phyloP scores from a whole-genome alignment of 768 basidiomycete species.

The Boletus sp. region DNA sequence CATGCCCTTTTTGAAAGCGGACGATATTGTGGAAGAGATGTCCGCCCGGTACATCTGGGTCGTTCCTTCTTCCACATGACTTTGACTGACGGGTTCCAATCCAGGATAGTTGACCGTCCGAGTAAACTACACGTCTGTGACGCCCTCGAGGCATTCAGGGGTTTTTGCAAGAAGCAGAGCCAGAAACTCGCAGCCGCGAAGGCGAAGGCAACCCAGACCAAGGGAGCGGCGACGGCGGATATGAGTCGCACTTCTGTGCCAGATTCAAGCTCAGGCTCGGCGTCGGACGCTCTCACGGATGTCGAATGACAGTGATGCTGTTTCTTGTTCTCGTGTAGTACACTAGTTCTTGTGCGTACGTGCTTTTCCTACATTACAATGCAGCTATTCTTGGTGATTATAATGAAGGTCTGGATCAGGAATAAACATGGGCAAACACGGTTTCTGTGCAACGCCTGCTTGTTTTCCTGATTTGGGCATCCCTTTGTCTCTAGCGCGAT shows the following conservation, averaged over 20 bases:
- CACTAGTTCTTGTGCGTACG: slow-evolving; percentile 2
- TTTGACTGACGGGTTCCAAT: neutral
- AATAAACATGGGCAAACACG: slow-evolving; percentile 6
- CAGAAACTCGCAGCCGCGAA: slow-evolving; percentile 31
- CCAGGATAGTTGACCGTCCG: slow-evolving; percentile 52
- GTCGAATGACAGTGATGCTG: slow-evolving; percentile 25
- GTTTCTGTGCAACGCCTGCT: slow-evolving; percentile 12
- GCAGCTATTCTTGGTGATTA: slow-evolving; percentile 5
- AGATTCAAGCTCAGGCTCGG: slow-evolving; percentile 8
- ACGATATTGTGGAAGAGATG: slow-evolving; percentile 58
- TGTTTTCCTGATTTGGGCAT: slow-evolving; percentile 32
- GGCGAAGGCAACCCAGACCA: slow-evolving; percentile 15
- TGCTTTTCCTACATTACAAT: slow-evolving; percentile 12
- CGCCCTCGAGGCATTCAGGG: slow-evolving; percentile 45
- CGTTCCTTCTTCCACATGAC: neutral
- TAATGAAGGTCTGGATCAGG: neutral
- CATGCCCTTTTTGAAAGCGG: slow-evolving; percentile 56
- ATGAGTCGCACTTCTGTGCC: neutral
- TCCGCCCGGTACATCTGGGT: slow-evolving; percentile 39
- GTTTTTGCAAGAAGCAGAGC: slow-evolving; percentile 50
- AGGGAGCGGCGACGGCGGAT: neutral
- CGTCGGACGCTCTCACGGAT: slow-evolving; percentile 25
- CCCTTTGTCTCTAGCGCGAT: slow-evolving; percentile 12
- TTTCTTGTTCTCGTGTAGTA: neutral
- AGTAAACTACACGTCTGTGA: slow-evolving; percentile 52